These are phyloP conservation scores for Orobanche coerulescens DNA, from an alignment of 257 asterid genomes.

Conservation along the genomic window DNA sequence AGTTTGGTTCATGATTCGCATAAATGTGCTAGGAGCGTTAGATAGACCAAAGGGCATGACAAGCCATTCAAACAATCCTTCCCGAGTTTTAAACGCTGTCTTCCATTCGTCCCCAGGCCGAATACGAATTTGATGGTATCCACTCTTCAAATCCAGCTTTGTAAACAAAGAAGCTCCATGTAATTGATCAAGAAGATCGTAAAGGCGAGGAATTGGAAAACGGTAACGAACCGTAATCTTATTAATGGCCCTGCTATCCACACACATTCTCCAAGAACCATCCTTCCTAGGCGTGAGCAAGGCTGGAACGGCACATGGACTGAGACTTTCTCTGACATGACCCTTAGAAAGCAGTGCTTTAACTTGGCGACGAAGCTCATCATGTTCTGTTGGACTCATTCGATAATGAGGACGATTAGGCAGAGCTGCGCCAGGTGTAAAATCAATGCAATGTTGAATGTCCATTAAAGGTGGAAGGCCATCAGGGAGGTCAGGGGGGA, in stretches of 20 bases:
- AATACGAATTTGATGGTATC: not conserved
- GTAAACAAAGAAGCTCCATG: not conserved
- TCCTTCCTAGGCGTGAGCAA: not conserved
- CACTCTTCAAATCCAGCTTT: not conserved
- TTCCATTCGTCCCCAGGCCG: not conserved
- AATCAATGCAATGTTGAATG: no score
- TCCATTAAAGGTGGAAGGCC: no score
- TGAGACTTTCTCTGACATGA: not conserved
- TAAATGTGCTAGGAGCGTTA: not conserved
- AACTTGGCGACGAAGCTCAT: not conserved
- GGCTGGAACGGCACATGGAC: not conserved
- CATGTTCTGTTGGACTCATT: not conserved
- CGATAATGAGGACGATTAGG: not conserved
- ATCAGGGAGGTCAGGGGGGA: no score
- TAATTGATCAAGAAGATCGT: not conserved
- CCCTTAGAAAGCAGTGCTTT: not conserved
- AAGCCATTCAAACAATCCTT: not conserved
- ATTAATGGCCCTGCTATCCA: no score
- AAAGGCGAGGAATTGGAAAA: not conserved
- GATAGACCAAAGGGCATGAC: not conserved
- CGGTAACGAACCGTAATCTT: not conserved
- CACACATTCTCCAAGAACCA: not conserved
- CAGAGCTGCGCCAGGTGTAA: not conserved
- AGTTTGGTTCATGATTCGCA: not conserved
- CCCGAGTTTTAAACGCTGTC: not conserved